Percentiles rank a stretch among this genome's conserved stretches.
Conservation (phyloP, 805 yeast genomes). For the Candida stauntonica region DNA sequence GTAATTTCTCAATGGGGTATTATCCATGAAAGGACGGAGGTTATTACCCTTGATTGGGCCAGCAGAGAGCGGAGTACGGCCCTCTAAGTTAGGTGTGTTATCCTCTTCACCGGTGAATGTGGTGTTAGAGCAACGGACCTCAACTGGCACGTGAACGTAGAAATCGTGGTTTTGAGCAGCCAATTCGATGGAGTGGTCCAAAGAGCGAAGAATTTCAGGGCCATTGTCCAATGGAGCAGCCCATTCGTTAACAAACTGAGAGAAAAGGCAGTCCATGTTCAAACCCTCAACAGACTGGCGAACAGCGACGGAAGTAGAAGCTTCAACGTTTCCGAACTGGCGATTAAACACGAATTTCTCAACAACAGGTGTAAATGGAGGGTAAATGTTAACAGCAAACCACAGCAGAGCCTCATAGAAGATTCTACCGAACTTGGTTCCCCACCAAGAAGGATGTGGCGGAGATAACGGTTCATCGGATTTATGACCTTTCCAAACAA, state of each 20-base stretch:
- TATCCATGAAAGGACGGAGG: slow-evolving; percentile 76
- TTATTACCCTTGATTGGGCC: slow-evolving; percentile 88
- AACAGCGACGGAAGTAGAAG: slow-evolving; percentile 61
- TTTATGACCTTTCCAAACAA: slow-evolving; percentile 86
- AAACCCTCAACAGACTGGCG: slow-evolving; percentile 81
- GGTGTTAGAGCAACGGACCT: slow-evolving; percentile 88
- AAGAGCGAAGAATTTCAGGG: slow-evolving; percentile 59
- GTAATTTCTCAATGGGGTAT: slow-evolving; percentile 64
- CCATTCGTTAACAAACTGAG: slow-evolving; percentile 96
- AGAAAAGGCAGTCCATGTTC: slow-evolving; percentile 92
- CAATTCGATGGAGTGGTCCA: slow-evolving; percentile 53
- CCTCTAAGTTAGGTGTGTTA: slow-evolving; percentile 42
- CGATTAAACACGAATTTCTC: slow-evolving; percentile 81
- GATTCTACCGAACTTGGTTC: slow-evolving; percentile 70
- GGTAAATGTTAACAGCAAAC: slow-evolving; percentile 68
- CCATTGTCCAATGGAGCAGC: slow-evolving; percentile 86
- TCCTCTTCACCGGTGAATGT: slow-evolving; percentile 35
- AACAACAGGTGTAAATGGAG: slow-evolving; percentile 76
- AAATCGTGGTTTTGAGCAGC: slow-evolving; percentile 61
- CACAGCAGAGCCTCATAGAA: slow-evolving; percentile 78
- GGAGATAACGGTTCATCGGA: slow-evolving; percentile 57
- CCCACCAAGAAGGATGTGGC: slow-evolving; percentile 81
- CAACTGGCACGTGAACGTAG: slow-evolving; percentile 93
- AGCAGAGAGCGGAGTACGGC: slow-evolving; percentile 47
- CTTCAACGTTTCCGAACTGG: slow-evolving; percentile 77